Percentiles rank a stretch among this genome's conserved stretches.
These are phyloP conservation scores for Populus euphratica DNA, from an alignment of 345 rosid species.

Conservation along the genomic window DNA sequence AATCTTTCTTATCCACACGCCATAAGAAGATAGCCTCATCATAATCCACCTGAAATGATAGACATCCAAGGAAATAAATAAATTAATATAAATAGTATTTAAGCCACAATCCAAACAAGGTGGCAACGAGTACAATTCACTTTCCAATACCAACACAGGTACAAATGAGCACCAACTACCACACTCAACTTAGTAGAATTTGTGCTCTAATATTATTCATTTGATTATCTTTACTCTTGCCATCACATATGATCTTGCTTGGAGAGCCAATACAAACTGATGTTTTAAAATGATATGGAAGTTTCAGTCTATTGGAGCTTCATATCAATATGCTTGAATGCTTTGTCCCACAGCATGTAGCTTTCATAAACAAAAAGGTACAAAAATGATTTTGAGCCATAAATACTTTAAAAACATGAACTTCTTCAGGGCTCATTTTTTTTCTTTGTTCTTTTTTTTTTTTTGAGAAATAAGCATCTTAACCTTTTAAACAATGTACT, in stretches of 20 bases:
- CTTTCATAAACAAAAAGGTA: background rate
- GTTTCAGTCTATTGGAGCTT: background rate
- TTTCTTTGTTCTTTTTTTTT: background rate
- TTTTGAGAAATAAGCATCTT: background rate
- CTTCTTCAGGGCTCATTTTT: background rate
- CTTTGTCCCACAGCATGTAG: background rate
- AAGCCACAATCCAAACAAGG: background rate
- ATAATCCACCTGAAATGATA: constrained; percentile 77
- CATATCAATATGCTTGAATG: background rate
- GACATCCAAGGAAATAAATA: constrained; percentile 16
- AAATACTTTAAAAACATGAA: background rate
- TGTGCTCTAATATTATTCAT: background rate
- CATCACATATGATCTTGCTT: background rate
- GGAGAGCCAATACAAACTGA: background rate
- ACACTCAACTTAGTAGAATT: background rate
- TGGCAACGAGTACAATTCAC: background rate
- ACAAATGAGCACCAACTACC: background rate
- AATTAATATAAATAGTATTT: background rate
- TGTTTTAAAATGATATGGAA: background rate
- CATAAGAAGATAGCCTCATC: constrained; percentile 93
- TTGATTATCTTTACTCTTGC: background rate
- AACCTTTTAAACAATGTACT: background rate
- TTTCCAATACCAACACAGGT: background rate
- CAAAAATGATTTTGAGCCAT: background rate
- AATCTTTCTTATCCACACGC: constrained; percentile 93